Conservation (phyloP, 805 yeast species). For the Yarrowia hollandica region DNA sequence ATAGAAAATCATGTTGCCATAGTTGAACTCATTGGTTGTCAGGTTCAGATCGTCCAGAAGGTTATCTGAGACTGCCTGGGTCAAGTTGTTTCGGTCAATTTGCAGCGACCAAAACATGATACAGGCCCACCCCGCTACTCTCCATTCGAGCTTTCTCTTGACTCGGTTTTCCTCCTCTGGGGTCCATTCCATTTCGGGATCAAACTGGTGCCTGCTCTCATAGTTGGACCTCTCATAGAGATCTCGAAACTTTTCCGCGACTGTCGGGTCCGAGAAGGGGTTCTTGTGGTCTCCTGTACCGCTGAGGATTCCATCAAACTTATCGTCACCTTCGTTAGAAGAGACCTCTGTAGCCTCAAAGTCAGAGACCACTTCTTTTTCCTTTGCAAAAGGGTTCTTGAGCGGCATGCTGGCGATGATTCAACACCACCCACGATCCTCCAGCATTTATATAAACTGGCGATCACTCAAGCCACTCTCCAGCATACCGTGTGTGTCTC, state of each 20-base stretch:
- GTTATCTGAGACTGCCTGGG: slow-evolving; percentile 60
- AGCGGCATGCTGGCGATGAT: not conserved
- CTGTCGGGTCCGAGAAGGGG: slow-evolving; percentile 47
- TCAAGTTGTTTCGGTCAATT: slow-evolving; percentile 57
- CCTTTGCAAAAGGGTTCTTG: not conserved
- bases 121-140: slow-evolving; percentile 59
- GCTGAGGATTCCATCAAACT: not conserved
- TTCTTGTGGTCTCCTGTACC: slow-evolving; percentile 32
- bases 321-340: not conserved
- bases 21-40: slow-evolving; percentile 58
- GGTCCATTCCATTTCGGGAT: slow-evolving; percentile 59
- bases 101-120: slow-evolving; percentile 60
- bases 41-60: slow-evolving; percentile 52
- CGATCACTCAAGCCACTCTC: not conserved
- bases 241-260: slow-evolving; percentile 48
- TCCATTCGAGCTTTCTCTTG: slow-evolving; percentile 53
- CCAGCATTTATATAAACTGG: not conserved
- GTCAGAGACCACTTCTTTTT: not conserved
- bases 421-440: not conserved
- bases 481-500: not conserved
- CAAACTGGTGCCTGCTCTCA: slow-evolving; percentile 59
- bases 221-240: slow-evolving; percentile 53
- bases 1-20: slow-evolving; percentile 58
- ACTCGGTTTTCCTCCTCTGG: slow-evolving; percentile 51
- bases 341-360: not conserved